These are phyloP conservation scores for Blechomonas ayalai DNA, from an alignment of 208 protist genomes.

Conservation along the genomic window DNA sequence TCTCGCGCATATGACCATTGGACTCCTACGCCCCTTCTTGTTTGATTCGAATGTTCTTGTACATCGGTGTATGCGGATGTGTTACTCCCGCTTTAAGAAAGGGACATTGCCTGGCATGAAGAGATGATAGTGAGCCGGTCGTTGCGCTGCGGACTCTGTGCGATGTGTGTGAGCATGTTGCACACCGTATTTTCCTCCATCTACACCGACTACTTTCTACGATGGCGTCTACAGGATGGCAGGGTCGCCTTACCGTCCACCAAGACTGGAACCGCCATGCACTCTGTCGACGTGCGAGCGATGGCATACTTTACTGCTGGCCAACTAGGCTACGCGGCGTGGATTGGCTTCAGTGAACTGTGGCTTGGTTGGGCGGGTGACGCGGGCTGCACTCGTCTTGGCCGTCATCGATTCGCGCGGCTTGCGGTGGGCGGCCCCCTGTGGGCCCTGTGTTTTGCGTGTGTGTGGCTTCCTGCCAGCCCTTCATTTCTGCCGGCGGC, in stretches of 20 bases:
- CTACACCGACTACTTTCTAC: conserved; percentile 19
- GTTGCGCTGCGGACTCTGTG: background rate
- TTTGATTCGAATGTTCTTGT: too few species aligned
- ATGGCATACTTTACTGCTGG: conserved; percentile 10
- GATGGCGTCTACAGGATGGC: background rate
- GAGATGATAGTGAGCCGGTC: too few species aligned
- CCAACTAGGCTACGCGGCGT: conserved; percentile 17
- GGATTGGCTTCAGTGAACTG: conserved; percentile 4
- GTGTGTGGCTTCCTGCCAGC: conserved; percentile 8
- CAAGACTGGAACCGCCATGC: background rate
- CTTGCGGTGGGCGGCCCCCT: conserved; percentile 8
- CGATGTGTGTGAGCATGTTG: conserved; percentile 6
- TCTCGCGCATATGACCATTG: too few species aligned
- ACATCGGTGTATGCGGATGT: too few species aligned
- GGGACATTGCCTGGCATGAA: too few species aligned
- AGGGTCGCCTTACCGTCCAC: background rate
- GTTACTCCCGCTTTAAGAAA: too few species aligned
- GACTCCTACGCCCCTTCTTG: too few species aligned
- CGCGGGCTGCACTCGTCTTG: background rate
- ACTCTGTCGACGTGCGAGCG: background rate
- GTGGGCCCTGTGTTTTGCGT: conserved; percentile 11
- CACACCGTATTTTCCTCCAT: conserved; percentile 20
- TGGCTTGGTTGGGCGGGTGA: background rate
- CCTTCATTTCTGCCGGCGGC: conserved; percentile 1
- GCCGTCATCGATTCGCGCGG: background rate